Evolutionary conservation across 345 rosid species (phyloP), one percentile per base, ranked within the genome.

Genomic region (Bruguiera sexangula): DNA sequence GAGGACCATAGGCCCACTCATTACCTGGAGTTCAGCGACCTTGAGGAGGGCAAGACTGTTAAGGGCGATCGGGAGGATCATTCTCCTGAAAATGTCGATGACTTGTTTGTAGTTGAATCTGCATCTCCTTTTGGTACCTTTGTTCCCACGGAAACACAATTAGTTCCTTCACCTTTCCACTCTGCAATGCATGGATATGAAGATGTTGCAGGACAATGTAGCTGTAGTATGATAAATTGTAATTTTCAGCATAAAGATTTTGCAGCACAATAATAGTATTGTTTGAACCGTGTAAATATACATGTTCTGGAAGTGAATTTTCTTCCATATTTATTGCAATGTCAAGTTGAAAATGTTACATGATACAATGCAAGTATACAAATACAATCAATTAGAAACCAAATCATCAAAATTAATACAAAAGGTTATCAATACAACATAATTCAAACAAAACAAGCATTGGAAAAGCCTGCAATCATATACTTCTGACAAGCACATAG

Each of bases 1-100:
- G 95, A 90, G 82, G 99, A 92, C 48, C 99, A 96, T 76, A 75
- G 97, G 53, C 96, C 98, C 26, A 92, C 99, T 3, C 99, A 92
- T 79, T 96, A 73, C 86, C 75, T 96, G 61, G 98, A 92, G 86
- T 96, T 92, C 83, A 92, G 98, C 88, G 90, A 88, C 80, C 76
- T 92, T 81, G 98, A 96, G 68, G 96, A 90, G 73, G 90, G 85
- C 4, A 95, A 90, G 8, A 79, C 72, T 1, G 90, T 77, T 0
- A 96, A 88, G 66, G 97, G 96, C 16, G 99, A 92, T 59, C 87
- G 95, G 0, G 99, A 96, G 76, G 99, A 96, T 75, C 94, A 3
- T 92, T 87, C 80, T 50, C 89, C 50, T 90, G 58, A 73, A 65
- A 39, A 39, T 39, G 48, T 13, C 13, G 5, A 37, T 32, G 36